These are phyloP conservation scores for Colletotrichum trifolii DNA, from an alignment of 2,329 filamentous ascomycete species.

Conservation along the genomic window DNA sequence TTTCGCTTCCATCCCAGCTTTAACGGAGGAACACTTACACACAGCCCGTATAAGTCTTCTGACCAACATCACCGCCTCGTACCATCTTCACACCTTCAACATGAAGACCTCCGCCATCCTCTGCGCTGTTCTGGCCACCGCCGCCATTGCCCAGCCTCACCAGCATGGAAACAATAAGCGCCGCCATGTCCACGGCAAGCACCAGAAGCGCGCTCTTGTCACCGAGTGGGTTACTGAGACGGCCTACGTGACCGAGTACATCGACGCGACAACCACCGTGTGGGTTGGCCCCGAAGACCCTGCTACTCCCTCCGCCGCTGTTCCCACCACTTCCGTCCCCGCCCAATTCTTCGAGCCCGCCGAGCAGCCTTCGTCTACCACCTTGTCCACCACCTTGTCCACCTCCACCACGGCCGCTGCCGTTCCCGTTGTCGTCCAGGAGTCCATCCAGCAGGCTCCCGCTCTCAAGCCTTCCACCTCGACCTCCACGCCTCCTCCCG, in stretches of 20 bases:
- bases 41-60: slow-evolving; percentile 24
- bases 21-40: slow-evolving; percentile 19
- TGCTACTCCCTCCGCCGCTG: slow-evolving; percentile 41
- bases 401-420: slow-evolving; percentile 22
- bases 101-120: slow-evolving; percentile 58
- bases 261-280: slow-evolving; percentile 61
- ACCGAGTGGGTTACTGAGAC: slow-evolving; percentile 64
- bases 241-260: slow-evolving; percentile 56
- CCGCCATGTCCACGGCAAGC: slow-evolving; percentile 49
- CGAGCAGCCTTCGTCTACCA: slow-evolving; percentile 23
- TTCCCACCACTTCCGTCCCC: slow-evolving; percentile 40
- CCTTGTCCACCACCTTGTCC: slow-evolving; percentile 25
- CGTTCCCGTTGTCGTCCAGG: slow-evolving; percentile 6
- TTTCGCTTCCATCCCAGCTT: slow-evolving; percentile 36
- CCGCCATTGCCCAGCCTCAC: slow-evolving; percentile 63
- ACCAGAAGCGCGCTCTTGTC: slow-evolving; percentile 52
- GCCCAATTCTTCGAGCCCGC: slow-evolving; percentile 47
- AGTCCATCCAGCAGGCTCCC: slow-evolving; percentile 24
- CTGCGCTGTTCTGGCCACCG: slow-evolving; percentile 55
- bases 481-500: slow-evolving; percentile 16
- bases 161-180: slow-evolving; percentile 48
- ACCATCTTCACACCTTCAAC: slow-evolving; percentile 10
- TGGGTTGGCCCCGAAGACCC: slow-evolving; percentile 49
- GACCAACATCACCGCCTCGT: not conserved
- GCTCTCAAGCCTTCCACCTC: slow-evolving; percentile 31